Evolutionary conservation across 805 yeast genomes (phyloP).

Genomic region (Metschnikowia noctiluminum): DNA sequence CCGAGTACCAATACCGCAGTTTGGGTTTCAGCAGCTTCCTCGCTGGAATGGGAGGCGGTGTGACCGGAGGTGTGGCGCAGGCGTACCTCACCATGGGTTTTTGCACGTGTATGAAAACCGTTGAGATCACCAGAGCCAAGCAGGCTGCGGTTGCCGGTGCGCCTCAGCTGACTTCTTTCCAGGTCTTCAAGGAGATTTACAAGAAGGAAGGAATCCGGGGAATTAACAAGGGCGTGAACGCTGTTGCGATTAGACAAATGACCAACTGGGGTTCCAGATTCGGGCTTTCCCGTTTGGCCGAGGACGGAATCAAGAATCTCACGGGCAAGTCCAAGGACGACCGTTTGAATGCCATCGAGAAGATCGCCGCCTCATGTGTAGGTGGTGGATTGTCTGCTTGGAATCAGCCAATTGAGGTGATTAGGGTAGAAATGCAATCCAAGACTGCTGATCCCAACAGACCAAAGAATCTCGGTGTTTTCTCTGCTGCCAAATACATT

Average conservation of each 20-base stretch:
- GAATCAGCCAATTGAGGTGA: constrained; percentile 99
- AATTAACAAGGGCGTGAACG: constrained; percentile 96
- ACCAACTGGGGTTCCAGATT: constrained; percentile 99
- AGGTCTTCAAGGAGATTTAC: constrained; percentile 83
- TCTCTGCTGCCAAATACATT: constrained; percentile 75
- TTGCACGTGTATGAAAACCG: constrained; percentile 99
- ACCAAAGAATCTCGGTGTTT: constrained; percentile 84
- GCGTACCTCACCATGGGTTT: constrained; percentile 96
- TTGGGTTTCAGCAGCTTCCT: constrained; percentile 65
- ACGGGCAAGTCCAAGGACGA: constrained; percentile 57
- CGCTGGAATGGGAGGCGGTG: constrained; percentile 94
- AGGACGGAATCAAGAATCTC: constrained; percentile 67
- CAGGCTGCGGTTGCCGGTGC: constrained; percentile 64
- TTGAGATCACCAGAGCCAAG: constrained; percentile 90
- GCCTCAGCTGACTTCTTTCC: constrained; percentile 66
- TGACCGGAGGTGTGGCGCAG: constrained; percentile 94
- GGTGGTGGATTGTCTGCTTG: constrained; percentile 99
- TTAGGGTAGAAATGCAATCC: constrained; percentile 97
- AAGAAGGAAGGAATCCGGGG: constrained; percentile 87
- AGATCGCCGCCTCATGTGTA: constrained; percentile 76
- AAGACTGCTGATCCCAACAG: constrained; percentile 92
- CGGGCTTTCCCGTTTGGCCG: constrained; percentile 89
- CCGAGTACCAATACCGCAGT: constrained; percentile 70
- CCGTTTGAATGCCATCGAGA: constrained; percentile 71
- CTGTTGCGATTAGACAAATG: constrained; percentile 98